These are phyloP conservation scores for Coccomyxa sp. DNA, from an alignment of 139 green algal genomes.

Conservation along the genomic window DNA sequence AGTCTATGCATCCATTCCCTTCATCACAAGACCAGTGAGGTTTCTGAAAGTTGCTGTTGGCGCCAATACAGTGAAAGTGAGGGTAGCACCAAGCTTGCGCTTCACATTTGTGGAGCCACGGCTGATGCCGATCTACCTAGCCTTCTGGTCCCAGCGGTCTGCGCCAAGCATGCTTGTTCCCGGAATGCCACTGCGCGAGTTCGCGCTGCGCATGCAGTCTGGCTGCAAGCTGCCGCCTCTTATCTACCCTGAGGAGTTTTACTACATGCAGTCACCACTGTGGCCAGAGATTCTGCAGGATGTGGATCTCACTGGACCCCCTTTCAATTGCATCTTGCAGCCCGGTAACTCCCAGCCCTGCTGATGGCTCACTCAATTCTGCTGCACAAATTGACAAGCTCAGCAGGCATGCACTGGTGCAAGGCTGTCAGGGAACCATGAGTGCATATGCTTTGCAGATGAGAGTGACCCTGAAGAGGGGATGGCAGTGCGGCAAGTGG, in stretches of 20 bases:
- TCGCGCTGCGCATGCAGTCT: constrained; percentile 14
- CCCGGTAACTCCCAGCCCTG: not conserved
- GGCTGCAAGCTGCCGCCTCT: constrained; percentile 10
- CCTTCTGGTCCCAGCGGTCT: not conserved
- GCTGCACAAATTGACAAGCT: not conserved
- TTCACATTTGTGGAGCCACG: constrained; percentile 33
- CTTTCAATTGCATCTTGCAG: not conserved
- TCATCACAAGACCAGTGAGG: not conserved
- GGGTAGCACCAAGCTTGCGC: constrained; percentile 25
- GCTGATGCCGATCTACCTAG: constrained; percentile 14
- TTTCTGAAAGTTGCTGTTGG: not conserved
- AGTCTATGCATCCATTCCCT: not conserved
- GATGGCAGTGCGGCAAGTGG: constrained; percentile 13
- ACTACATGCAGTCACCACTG: constrained; percentile 31
- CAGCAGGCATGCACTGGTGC: not conserved
- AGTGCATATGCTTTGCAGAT: not conserved
- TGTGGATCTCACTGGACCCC: not conserved
- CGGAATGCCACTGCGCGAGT: constrained; percentile 26
- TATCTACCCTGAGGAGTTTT: constrained; percentile 24
- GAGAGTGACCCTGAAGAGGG: not conserved
- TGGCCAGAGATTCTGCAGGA: constrained; percentile 4
- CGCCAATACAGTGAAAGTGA: constrained; percentile 5
- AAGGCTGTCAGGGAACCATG: not conserved
- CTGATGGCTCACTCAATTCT: not conserved
- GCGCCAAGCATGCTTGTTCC: constrained; percentile 20